Conservation (phyloP, 768 basidiomycete genomes). For the Coprinellus micaceus region DNA sequence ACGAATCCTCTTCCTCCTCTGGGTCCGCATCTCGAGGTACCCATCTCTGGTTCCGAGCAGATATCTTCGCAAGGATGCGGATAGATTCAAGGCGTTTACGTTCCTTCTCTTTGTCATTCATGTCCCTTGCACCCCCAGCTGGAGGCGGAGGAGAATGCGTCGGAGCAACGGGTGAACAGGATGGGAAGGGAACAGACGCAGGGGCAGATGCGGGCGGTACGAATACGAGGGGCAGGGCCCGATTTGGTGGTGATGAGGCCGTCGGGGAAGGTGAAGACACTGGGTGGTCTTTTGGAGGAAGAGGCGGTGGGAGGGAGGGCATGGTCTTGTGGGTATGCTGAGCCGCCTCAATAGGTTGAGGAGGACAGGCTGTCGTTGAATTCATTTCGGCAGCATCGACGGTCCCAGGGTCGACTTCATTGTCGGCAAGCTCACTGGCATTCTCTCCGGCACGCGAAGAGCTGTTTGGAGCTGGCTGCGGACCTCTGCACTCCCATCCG, state of each 20-base stretch:
- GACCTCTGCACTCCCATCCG: conserved; percentile 10
- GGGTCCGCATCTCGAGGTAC: background rate
- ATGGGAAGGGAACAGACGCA: background rate
- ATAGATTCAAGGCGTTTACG: background rate
- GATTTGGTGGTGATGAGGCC: background rate
- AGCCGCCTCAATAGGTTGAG: too few relatives aligned
- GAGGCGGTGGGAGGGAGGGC: background rate
- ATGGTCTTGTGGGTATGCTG: too few relatives aligned
- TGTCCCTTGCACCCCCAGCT: too few relatives aligned
- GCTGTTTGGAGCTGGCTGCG: too few relatives aligned
- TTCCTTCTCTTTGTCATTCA: background rate
- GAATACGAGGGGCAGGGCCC: background rate
- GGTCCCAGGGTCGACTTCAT: too few relatives aligned
- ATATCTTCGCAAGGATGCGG: background rate
- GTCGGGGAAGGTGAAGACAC: conserved; percentile 3
- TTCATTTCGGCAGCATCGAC: too few relatives aligned
- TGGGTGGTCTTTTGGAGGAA: background rate
- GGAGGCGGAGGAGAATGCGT: background rate
- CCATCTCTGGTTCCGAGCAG: background rate
- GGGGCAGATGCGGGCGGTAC: background rate
- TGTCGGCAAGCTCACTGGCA: too few relatives aligned
- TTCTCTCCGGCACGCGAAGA: too few relatives aligned
- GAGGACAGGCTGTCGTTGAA: too few relatives aligned
- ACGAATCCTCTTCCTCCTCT: background rate
- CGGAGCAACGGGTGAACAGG: background rate